Conservation (phyloP, 148 eudicot genomes). For the Beta vulgaris region DNA sequence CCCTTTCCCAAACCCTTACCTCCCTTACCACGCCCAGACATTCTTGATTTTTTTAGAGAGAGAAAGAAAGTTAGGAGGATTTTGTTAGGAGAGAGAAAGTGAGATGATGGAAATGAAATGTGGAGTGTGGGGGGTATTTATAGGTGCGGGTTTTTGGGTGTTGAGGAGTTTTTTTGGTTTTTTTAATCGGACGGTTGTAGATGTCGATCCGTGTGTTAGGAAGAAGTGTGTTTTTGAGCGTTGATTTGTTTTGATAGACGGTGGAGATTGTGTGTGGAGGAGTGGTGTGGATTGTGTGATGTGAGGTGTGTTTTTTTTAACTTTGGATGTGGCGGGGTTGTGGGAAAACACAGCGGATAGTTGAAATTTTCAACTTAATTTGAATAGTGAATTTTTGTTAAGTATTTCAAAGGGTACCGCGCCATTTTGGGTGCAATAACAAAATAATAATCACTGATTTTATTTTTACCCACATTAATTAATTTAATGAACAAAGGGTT, state of each 20-base stretch:
- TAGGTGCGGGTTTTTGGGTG: conserved; percentile 20
- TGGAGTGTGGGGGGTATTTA: conserved; percentile 2
- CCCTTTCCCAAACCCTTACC: conserved; percentile 61
- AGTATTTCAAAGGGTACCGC: too few relatives aligned
- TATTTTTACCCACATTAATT: too few relatives aligned
- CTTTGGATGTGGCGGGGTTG: conserved; percentile 24
- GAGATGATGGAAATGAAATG: background rate
- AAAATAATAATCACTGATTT: too few relatives aligned
- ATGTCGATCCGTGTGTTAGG: conserved; percentile 18
- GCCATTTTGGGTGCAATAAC: too few relatives aligned
- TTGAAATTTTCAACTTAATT: background rate
- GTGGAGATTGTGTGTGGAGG: background rate
- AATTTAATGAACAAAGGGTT: too few relatives aligned
- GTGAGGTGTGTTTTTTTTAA: background rate
- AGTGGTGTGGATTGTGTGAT: conserved; percentile 5
- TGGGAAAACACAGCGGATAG: background rate
- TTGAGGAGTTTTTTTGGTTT: background rate
- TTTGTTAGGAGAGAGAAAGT: background rate
- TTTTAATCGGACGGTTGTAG: conserved; percentile 15
- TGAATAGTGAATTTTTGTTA: background rate
- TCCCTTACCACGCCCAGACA: conserved; percentile 61
- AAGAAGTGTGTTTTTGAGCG: background rate
- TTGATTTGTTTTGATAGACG: conserved; percentile 17
- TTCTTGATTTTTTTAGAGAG: conserved; percentile 4
- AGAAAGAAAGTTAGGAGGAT: background rate